Evolutionary conservation across 1,139 yeast species (phyloP).

Genomic region (Pichia inconspicua): DNA sequence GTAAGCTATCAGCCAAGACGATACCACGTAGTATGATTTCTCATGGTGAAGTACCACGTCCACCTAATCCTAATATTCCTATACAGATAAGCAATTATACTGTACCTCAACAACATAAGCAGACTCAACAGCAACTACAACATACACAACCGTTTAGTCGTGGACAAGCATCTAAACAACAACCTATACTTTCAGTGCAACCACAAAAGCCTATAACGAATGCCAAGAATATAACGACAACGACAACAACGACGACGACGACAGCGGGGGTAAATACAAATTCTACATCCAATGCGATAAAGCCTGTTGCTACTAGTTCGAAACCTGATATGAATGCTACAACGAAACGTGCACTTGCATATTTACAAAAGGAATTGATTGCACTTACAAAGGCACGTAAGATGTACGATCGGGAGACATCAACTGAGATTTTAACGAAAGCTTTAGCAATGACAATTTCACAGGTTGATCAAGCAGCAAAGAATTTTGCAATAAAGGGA

Average conservation of each 20-base stretch:
- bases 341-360: slow-evolving; percentile 56
- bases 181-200: not conserved
- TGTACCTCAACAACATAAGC: not conserved
- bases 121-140: slow-evolving; percentile 5
- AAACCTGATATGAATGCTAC: slow-evolving; percentile 38
- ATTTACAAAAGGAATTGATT: slow-evolving; percentile 65
- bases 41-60: not conserved
- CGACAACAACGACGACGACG: not conserved
- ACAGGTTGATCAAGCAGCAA: slow-evolving; percentile 80
- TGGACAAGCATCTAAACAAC: slow-evolving; percentile 9
- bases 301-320: not conserved
- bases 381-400: slow-evolving; percentile 63
- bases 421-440: slow-evolving; percentile 77
- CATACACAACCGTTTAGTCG: not conserved
- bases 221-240: not conserved
- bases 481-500: slow-evolving; percentile 73
- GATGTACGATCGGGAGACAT: slow-evolving; percentile 61
- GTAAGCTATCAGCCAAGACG: slow-evolving; percentile 15
- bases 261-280: not conserved
- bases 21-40: slow-evolving; percentile 2
- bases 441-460: slow-evolving; percentile 91
- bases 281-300: not conserved
- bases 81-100: slow-evolving; percentile 2
- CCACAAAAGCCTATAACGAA: slow-evolving; percentile 15
- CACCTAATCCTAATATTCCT: not conserved